Base-by-base conservation (phyloP, 306 rosid genomes). In the Hippophae rhamnoides region DNA sequence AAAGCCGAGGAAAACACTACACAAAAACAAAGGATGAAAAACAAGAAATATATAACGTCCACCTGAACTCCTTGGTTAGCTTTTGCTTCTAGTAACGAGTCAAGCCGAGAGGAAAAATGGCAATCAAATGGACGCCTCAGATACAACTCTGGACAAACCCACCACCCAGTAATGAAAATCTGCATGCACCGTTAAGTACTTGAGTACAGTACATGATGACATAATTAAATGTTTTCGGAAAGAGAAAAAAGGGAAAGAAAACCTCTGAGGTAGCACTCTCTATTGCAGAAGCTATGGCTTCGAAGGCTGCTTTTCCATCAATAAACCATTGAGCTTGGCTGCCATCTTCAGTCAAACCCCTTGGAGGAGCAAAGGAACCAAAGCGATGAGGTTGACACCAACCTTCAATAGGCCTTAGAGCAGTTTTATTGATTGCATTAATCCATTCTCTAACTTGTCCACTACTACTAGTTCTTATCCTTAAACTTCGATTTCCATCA, bases 81-180 rank as follows among this genome's bases (percentile, higher is more conserved):
- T 59, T 71, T 78, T 38, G 43, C 54, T 62, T 78, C 80, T 52
- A 78, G 72, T 48, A 78, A 55, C 47, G 61, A 69, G 57, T 78
- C 80, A 26, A 78, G 77, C 61, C 83, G 73, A 40, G 74, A 70
- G 54, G 80, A 70, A 59, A 72, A 47, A 41, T 78, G 68, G 59
- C 18, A 6, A 31, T 47, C 56, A 58, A 74, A 78, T 23, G 83
- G 83, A 56, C 83, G 83, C 60, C 83, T 69, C 42, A 74, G 41
- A 71, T 74, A 71, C 55, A 78, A 61, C 53, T 78, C 83, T 5
- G 83, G 83, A 63, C 83, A 78, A 58, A 78, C 74, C 83, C 83
- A 78, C 83, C 83, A 78, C 31, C 83, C 83, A 60, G 83, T 78
- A 23, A 78, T 71, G 74, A 74, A 74, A 41, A 78, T 74, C 83